Evolutionary conservation across 1,284 basidiomycete species (phyloP), one percentile per base, ranked within the genome.

Genomic region (Pseudozyma sp.): DNA sequence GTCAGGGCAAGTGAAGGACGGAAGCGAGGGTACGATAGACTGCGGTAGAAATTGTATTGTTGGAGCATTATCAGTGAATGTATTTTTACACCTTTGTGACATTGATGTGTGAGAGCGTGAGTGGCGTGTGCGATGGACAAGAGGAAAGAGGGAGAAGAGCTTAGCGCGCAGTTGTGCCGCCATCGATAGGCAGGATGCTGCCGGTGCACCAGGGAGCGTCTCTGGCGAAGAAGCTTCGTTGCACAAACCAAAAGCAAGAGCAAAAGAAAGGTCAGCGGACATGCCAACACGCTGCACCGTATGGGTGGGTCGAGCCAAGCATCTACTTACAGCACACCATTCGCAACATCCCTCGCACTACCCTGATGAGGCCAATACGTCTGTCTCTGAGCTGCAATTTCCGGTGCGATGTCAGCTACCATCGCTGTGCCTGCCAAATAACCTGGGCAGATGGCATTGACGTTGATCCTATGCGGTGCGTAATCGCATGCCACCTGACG

Each of bases 351-450:
- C 13, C 70, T 59, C 0, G 61, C 67, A 21, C 52, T 55, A 8
- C 71, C 71, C 16, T 73, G 63, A 42, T 77, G 75, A 6, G 75
- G 75, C 75, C 75, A 77, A 12, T 60, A 72, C 1, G 71, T 77
- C 9, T 52, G 55, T 21, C 75, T 52, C 40, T 49, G 35, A 1
- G 38, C 55, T 3, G 58, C 55, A 9, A 77, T n/a, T 12, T 68
- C 63, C 0, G 71, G 67, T 8, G 51, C 43, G 56, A 77, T 62
- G 14, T 69, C 36, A 10, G 67, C 56, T 0, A 73, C 73, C 75
- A 77, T 74, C 0, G 75, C 75, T 3, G 75, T 73, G 12, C 69
- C 68, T 0, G 58, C 62, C 16, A 75, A 18, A 21, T 77, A 77
- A 4, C 71, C 75, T 0, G 71, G 71, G 8, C 60, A 57, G 57